Evolutionary conservation across 83 land plant genomes (phyloP).

Genomic region (Picea engelmannii): DNA sequence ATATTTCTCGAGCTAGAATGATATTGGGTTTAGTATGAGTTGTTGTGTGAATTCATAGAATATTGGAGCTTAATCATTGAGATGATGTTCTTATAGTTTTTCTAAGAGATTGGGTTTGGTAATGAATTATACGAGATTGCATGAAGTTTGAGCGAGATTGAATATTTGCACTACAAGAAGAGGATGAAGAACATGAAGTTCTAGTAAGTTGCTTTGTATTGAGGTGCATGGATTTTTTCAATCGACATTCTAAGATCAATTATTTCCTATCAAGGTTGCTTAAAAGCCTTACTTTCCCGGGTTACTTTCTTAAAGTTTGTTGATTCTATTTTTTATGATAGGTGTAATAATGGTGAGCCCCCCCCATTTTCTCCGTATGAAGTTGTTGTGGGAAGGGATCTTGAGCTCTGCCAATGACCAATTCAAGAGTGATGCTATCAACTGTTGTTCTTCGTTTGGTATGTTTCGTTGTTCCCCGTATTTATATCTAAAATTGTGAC

Average conservation of each 20-base stretch:
- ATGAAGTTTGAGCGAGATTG: not conserved
- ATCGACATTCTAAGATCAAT: not conserved
- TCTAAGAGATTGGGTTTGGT: no score
- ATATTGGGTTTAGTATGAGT: not conserved
- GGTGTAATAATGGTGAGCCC: not conserved
- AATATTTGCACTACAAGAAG: not conserved
- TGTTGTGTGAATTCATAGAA: no score
- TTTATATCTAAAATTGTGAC: not conserved
- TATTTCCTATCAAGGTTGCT: not conserved
- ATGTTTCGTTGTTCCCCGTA: not conserved
- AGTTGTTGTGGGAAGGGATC: slow-evolving; percentile 5
- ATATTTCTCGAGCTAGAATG: not conserved
- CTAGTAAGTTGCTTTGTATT: not conserved
- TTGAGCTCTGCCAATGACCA: not conserved
- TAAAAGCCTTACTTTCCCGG: slow-evolving; percentile 4
- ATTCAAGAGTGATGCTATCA: slow-evolving; percentile 2
- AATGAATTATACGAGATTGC: not conserved
- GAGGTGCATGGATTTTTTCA: slow-evolving; percentile 4
- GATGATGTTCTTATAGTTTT: no score
- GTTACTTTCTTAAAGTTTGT: not conserved
- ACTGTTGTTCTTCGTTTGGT: slow-evolving; percentile 6
- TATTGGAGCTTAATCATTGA: no score
- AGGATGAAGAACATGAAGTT: not conserved
- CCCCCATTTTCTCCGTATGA: not conserved
- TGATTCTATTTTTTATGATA: not conserved